Evolutionary conservation across 495 filamentous ascomycete species (phyloP).

Genomic region (Aspergillus bertholletiae): DNA sequence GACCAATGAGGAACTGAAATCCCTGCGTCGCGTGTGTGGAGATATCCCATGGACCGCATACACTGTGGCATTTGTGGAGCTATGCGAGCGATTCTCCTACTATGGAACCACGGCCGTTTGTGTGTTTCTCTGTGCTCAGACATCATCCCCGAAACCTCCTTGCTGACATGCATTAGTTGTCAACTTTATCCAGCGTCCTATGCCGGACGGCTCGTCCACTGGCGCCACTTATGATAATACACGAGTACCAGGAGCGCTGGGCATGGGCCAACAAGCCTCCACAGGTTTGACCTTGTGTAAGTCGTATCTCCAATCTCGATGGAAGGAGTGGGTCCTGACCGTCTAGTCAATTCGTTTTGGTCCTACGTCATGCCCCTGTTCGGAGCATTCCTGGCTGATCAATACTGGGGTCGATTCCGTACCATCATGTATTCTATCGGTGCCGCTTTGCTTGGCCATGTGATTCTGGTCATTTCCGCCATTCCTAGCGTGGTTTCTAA

Average conservation of each 20-base stretch:
- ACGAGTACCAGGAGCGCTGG: conserved; percentile 58
- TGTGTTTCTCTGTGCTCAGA: conserved; percentile 27
- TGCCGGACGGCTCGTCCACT: conserved; percentile 56
- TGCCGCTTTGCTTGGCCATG: conserved; percentile 60
- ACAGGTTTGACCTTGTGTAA: conserved; percentile 54
- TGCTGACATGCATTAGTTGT: conserved; percentile 29
- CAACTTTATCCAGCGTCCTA: conserved; percentile 68
- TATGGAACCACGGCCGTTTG: conserved; percentile 73
- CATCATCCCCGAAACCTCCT: background rate
- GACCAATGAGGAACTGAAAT: conserved; percentile 56
- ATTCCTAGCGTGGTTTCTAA: conserved; percentile 56
- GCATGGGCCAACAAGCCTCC: conserved; percentile 62
- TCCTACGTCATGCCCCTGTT: conserved; percentile 66
- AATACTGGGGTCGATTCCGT: conserved; percentile 63
- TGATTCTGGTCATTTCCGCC: conserved; percentile 58
- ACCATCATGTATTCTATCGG: conserved; percentile 56
- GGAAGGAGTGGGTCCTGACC: background rate
- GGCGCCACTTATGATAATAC: conserved; percentile 48
- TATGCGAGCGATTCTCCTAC: conserved; percentile 77
- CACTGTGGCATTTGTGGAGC: conserved; percentile 70
- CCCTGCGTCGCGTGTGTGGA: conserved; percentile 62
- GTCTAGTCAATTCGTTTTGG: conserved; percentile 72
- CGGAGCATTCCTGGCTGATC: conserved; percentile 70
- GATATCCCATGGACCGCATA: conserved; percentile 62
- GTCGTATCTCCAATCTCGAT: background rate